Evolutionary conservation across 1,284 basidiomycete species (phyloP), one percentile per base, ranked within the genome.

Genomic region (Apiotrichum brassicae): DNA sequence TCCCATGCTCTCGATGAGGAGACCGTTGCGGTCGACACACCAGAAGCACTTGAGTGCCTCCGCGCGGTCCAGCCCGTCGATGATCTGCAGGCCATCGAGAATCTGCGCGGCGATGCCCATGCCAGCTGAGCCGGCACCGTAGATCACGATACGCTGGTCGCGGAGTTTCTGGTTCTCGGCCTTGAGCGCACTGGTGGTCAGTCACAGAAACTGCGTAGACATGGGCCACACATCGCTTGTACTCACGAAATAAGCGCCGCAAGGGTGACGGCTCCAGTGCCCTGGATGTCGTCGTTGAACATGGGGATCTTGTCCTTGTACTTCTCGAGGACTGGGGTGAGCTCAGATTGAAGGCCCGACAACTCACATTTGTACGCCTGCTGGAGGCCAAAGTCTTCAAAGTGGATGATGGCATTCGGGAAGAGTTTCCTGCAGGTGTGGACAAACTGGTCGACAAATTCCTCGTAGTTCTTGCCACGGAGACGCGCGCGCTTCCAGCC

Each of bases 51-150:
- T 70, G 58, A 81, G 83, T 7, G 86, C 87, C 53, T 86, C 81
- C 19, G 79, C 77, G 9, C 65, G 61, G 16, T 77, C 66, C n/a
- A 85, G 56, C 1, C 76, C 71, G 62, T 86, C 82, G 13, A 53
- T 74, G 41, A 80, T 68, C 44, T 84, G 77, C 57, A 91, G 83
- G 3, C 86, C 87, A 59, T 87, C 85, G 20, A 84, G 81, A 46
- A 92, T 68, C 58, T 72, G 71, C 43, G 70, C 68, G 33, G 70
- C 70, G 55, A 92, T 87, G 23, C 88, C 88, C 54, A 88, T 78
- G 2, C 88, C 88, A 2, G 88, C 87, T 0, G 85, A 83, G 3
- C 87, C 88, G 0, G 86, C 85, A 19, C 88, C 87, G 68, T 83
- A 87, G 46, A 90, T 78, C 49, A 89, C 75, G 65, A 83, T 82